Conservation (phyloP, 2,329 filamentous ascomycete species). For the Dactylellina haptotyla region DNA sequence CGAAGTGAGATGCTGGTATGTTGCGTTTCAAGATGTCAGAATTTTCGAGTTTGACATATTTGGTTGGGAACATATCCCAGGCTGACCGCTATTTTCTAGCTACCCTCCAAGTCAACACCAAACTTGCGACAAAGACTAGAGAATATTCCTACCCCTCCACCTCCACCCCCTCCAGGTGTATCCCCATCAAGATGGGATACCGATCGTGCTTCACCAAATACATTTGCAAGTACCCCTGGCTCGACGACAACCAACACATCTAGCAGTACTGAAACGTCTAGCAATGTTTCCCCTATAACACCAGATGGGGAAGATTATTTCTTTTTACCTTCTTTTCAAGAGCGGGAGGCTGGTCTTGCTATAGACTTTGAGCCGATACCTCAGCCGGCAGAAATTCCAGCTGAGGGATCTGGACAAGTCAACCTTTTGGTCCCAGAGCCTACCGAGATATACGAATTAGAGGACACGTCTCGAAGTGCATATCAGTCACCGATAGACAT, state of each 20-base stretch:
- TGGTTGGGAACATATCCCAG: background rate
- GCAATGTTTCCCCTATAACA: constrained; percentile 18
- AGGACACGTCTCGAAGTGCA: constrained; percentile 28
- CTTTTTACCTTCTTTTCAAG: constrained; percentile 38
- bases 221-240: background rate
- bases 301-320: constrained; percentile 19
- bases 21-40: background rate
- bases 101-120: constrained; percentile 23
- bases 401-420: background rate
- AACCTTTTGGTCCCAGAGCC: background rate
- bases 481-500: constrained; percentile 10
- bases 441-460: constrained; percentile 27
- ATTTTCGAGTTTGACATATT: background rate
- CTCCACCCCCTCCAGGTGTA: background rate
- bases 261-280: background rate
- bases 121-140: constrained; percentile 14
- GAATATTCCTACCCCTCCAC: constrained; percentile 14
- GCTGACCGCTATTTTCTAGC: background rate
- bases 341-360: constrained; percentile 23
- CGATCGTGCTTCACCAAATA: background rate
- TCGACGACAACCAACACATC: background rate
- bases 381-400: background rate
- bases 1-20: constrained; percentile 13
- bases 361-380: constrained; percentile 33
- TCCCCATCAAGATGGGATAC: background rate